Percentiles rank a stretch among this genome's conserved stretches.
These are phyloP conservation scores for Biscogniauxia mediterranea DNA, from an alignment of 2,329 filamentous ascomycete genomes.

Conservation along the genomic window DNA sequence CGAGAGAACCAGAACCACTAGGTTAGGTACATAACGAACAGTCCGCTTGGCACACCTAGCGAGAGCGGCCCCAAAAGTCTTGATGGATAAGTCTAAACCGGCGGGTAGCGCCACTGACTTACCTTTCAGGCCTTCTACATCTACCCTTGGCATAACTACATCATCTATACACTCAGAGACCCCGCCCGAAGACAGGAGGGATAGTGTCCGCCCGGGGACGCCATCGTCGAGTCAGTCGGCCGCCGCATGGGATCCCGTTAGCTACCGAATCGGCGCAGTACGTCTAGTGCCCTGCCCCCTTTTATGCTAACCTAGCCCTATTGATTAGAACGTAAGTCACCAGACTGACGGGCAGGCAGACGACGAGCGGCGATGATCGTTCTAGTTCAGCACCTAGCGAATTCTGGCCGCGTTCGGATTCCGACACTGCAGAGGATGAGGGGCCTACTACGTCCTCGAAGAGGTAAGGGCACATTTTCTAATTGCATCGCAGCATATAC, in stretches of 20 bases:
- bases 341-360: conserved; percentile 8
- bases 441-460: conserved; percentile 5
- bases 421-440: conserved; percentile 21
- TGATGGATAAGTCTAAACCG: not conserved
- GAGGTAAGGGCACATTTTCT: conserved; percentile 6
- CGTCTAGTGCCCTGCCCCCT: conserved; percentile 2
- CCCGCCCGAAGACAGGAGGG: not conserved
- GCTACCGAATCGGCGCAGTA: conserved; percentile 3
- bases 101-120: conserved; percentile 1
- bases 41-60: not conserved
- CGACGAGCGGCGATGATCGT: conserved; percentile 14
- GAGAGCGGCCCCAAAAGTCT: not conserved
- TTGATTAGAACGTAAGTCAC: not conserved
- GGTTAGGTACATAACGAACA: not conserved
- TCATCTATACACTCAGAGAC: conserved; percentile 2
- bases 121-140: conserved; percentile 2
- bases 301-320: not conserved
- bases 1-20: not conserved
- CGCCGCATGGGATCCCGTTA: conserved; percentile 7
- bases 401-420: conserved; percentile 24
- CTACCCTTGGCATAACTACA: conserved; percentile 5
- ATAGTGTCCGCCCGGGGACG: not conserved
- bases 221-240: conserved; percentile 2
- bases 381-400: conserved; percentile 14
- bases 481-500: not conserved